Base-by-base conservation (phyloP, 768 basidiomycete genomes). In the Neoboletus subvelutipes region DNA sequence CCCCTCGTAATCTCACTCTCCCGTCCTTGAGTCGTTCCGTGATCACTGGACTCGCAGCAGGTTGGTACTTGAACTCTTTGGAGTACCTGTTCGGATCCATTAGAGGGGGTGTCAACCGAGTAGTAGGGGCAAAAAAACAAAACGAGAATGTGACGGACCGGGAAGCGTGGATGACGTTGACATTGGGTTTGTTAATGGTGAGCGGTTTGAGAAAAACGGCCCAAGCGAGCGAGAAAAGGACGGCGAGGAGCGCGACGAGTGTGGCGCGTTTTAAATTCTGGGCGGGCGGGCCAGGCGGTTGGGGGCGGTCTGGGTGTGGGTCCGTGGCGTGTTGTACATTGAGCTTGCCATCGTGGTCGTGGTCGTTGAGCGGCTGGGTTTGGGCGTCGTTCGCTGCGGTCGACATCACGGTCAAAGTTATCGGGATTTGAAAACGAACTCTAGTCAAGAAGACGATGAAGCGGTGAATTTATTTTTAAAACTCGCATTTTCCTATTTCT, bases 41-140 rank as follows among this genome's bases (percentile, higher is more conserved):
- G 61, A 94, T 80, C 42, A 94, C 76, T 11, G 92, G 91, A 57
- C 88, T 92, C 7, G 92, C 90, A 13, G 92, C 92, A 0, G 92
- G 92, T 22, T 92, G 78, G 68, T 81, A 93, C 71, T 86, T 91
- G 76, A 81, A 82, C 64, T 92, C 86, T 58, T 88, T 86, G 13
- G 90, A 92, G 67, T 94, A 94, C 59, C 92, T 94, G 54, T n/a
- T 15, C 17, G 2, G n/a, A 39, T 36, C 18, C 18, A 10, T n/a
- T n/a, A n/a, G n/a, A n/a, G n/a, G n/a, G n/a, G n/a, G n/a, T n/a
- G n/a, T n/a, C n/a, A n/a, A n/a, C n/a, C n/a, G n/a, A n/a, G n/a
- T n/a, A n/a, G n/a, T n/a, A n/a, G n/a, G n/a, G n/a, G n/a, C n/a
- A n/a, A n/a, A n/a, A n/a, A n/a, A n/a, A n/a, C n/a, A n/a, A n/a